A percentile compares a stretch with the other conserved stretches of the same genome.
Conservation (phyloP, 441 rosid genomes). For the Populus hybrid region DNA sequence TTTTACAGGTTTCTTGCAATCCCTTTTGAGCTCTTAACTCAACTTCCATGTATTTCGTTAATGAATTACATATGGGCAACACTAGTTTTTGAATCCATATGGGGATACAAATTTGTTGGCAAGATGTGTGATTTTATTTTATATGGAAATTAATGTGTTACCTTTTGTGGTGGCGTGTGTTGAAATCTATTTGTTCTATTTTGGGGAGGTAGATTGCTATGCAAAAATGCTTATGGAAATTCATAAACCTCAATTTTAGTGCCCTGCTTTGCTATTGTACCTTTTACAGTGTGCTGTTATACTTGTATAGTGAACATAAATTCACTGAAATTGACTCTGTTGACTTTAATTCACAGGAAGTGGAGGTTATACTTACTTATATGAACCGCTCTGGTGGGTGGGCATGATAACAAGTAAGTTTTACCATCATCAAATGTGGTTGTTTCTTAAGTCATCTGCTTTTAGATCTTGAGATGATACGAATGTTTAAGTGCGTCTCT, state of each 20-base stretch:
- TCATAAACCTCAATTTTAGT: neutral
- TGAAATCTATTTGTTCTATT: too few species aligned
- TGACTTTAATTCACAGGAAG: slow-evolving; percentile 29
- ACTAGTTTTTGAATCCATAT: neutral
- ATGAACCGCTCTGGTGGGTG: slow-evolving; percentile 60
- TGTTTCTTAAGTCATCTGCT: neutral
- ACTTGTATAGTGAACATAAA: neutral
- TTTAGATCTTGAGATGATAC: neutral
- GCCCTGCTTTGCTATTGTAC: neutral
- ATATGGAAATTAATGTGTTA: too few species aligned
- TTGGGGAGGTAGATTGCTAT: too few species aligned
- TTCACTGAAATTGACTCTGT: neutral
- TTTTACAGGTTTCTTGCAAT: neutral
- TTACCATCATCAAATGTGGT: neutral
- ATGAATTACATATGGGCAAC: neutral
- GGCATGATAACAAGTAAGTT: slow-evolving; percentile 62
- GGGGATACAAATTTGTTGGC: too few species aligned
- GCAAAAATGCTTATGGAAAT: neutral
- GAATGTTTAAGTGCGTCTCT: neutral
- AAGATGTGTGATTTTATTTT: too few species aligned
- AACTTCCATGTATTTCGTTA: neutral
- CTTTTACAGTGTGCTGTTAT: neutral
- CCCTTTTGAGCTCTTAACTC: neutral
- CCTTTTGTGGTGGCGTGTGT: neutral
- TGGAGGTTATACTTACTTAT: slow-evolving; percentile 57